Base-by-base conservation (phyloP, 805 yeast species). In the Sugiyamaella valdiviana region DNA sequence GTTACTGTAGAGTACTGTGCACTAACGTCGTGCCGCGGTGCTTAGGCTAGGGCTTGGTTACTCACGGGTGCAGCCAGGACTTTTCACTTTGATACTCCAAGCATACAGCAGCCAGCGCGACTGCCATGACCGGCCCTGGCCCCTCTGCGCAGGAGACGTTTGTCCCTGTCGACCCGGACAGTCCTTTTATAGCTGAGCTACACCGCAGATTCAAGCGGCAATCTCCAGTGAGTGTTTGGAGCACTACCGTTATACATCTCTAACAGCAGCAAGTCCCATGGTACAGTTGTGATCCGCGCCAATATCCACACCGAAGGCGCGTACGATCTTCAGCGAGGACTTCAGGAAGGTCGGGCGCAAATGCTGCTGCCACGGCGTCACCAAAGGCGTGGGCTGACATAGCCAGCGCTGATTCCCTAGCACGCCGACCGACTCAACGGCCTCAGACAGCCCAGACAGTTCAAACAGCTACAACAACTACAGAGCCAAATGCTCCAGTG, bases 171-270 rank as follows among this genome's bases (percentile, higher is more conserved):
- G 48, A 50, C 36, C 39, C 23, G 10, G 32, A 44, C 5, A 53
- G 50, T 39, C 51, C 52, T 9, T 52, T 44, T 44, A 50, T 52
- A 46, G 46, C 37, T 29, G 45, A 32, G 17, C 45, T 52, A 24
- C 35, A 51, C 14, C 20, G 24, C 5, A 24, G 42, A 38, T 44
- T 37, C 38, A n/a, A 15, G 48, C 7, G 22, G 12, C 39, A 29
- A 32, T 32, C 21, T 14, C 43, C 43, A 6, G 43, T 45, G 24
- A 24, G 44, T 39, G 6, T 15, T 22, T 5, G 10, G 26, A 20
- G 12, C 7, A 12, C 24, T 39, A 12, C 17, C 23, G 12, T 39
- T 10, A 17, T 16, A 17, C 29, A n/a, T 24, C n/a, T 24, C 24
- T 35, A 36, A 44, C 35, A 22, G 16, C 23, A 42, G 46, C 29